Evolutionary conservation across 345 rosid species (phyloP).

Genomic region (Hypericum androsaemum): DNA sequence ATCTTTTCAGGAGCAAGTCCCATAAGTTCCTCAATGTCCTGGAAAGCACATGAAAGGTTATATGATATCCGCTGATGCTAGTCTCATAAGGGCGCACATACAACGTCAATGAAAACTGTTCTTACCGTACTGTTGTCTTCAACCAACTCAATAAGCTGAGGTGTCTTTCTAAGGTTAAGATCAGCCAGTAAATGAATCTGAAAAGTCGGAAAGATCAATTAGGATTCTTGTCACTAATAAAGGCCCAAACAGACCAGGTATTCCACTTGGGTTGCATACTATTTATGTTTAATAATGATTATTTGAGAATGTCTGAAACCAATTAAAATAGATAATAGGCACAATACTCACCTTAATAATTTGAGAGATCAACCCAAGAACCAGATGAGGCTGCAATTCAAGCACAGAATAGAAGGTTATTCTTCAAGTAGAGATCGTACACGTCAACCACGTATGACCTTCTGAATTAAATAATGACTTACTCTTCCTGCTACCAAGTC

Average conservation of each 20-base stretch:
- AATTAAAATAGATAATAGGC: neutral
- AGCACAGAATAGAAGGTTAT: constrained; percentile 7
- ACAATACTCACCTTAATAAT: constrained; percentile 67
- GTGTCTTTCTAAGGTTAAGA: constrained; percentile 87
- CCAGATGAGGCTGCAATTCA: constrained; percentile 67
- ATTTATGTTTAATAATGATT: too few species aligned
- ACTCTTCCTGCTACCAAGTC: constrained; percentile 73
- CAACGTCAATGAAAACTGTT: constrained; percentile 9
- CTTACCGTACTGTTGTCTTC: constrained; percentile 56
- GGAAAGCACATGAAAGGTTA: constrained; percentile 13
- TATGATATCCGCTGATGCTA: neutral
- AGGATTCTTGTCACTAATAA: too few species aligned
- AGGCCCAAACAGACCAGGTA: too few species aligned
- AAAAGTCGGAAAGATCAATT: constrained; percentile 3
- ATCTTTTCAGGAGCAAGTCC: constrained; percentile 86
- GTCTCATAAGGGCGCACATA: constrained; percentile 3
- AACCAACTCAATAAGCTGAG: constrained; percentile 87
- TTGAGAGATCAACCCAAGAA: constrained; percentile 87
- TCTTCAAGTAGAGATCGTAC: neutral
- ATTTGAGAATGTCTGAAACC: constrained; percentile 3
- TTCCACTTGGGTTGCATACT: too few species aligned
- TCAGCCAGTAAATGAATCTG: constrained; percentile 86
- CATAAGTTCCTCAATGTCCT: constrained; percentile 89
- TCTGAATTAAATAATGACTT: constrained; percentile 13
- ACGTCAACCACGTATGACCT: constrained; percentile 7